A percentile compares a stretch with the other conserved stretches of the same genome.
phyloP scores from a whole-genome alignment of 2,329 filamentous ascomycete genomes.

The Trichoderma polysporum region DNA sequence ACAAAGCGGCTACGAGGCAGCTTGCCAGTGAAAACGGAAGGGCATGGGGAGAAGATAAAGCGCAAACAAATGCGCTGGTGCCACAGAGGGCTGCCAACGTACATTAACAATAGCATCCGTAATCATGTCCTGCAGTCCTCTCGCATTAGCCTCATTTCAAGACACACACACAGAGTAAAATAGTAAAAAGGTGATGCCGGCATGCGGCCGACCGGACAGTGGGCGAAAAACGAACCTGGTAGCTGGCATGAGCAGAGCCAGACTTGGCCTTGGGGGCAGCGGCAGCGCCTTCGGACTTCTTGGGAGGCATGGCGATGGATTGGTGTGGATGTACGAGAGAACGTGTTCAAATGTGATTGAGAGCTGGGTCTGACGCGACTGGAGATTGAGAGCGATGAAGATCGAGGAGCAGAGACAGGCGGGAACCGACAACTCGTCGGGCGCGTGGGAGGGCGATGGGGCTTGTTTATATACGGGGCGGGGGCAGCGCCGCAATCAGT shows the following conservation, averaged over 20 bases:
- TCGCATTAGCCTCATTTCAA: conserved; percentile 13
- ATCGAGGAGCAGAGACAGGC: conserved; percentile 38
- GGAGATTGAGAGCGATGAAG: conserved; percentile 30
- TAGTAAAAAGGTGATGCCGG: conserved; percentile 21
- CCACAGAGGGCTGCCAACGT: conserved; percentile 39
- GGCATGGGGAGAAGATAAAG: neutral
- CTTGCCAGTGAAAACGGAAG: neutral
- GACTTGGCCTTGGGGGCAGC: conserved; percentile 49
- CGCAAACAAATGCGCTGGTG: conserved; percentile 21
- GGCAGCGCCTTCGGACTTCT: conserved; percentile 49
- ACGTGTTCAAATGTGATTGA: conserved; percentile 29
- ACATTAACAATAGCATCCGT: conserved; percentile 61
- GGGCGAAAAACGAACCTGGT: conserved; percentile 52
- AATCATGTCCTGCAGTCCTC: conserved; percentile 57
- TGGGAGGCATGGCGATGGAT: conserved; percentile 55
- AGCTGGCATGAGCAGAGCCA: conserved; percentile 51
- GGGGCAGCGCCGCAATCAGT: conserved; percentile 58
- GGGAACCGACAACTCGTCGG: conserved; percentile 42
- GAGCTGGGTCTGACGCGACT: conserved; percentile 27
- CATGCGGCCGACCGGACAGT: neutral
- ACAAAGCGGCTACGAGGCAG: neutral
- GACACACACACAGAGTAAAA: neutral
- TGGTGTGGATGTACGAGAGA: conserved; percentile 21
- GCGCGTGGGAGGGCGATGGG: conserved; percentile 51
- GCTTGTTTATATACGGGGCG: conserved; percentile 63